These are phyloP conservation scores for Metschnikowia borealis DNA, from an alignment of 805 yeast species.

Conservation along the genomic window DNA sequence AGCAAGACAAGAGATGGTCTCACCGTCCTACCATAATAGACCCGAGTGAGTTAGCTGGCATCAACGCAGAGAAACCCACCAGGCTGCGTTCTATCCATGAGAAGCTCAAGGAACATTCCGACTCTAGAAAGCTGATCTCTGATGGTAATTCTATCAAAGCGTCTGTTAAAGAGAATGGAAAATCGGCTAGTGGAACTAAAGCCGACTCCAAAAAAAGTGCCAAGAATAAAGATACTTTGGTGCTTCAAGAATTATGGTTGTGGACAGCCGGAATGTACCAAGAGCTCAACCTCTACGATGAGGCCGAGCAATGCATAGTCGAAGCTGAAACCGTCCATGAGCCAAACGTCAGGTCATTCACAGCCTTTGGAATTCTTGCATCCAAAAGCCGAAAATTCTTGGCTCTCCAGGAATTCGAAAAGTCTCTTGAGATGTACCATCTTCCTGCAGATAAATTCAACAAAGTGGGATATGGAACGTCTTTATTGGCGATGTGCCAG, in stretches of 20 bases:
- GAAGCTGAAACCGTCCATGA: conserved; percentile 59
- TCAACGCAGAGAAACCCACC: background rate
- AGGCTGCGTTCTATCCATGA: conserved; percentile 16
- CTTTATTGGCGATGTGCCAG: conserved; percentile 53
- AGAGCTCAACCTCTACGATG: conserved; percentile 49
- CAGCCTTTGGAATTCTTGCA: conserved; percentile 46
- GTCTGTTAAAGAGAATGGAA: background rate
- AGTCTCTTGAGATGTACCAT: conserved; percentile 45
- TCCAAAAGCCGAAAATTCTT: conserved; percentile 39
- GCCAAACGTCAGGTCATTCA: conserved; percentile 46
- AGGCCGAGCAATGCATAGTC: conserved; percentile 65
- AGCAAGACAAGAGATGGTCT: conserved; percentile 29
- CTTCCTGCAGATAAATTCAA: conserved; percentile 21
- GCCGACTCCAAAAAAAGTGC: background rate
- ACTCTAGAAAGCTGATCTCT: conserved; percentile 10
- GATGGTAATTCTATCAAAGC: background rate
- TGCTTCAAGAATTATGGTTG: conserved; percentile 68
- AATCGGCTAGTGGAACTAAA: background rate
- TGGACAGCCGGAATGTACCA: conserved; percentile 65
- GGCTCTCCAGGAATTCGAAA: conserved; percentile 64
- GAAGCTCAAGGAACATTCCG: conserved; percentile 18
- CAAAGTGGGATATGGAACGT: conserved; percentile 41
- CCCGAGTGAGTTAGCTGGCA: conserved; percentile 17
- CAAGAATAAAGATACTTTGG: conserved; percentile 6
- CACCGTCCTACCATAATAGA: conserved; percentile 42